Evolutionary conservation across 495 filamentous ascomycete species (phyloP), one percentile per base, ranked within the genome.

Genomic region (Hypoxylon lienhwacheense): DNA sequence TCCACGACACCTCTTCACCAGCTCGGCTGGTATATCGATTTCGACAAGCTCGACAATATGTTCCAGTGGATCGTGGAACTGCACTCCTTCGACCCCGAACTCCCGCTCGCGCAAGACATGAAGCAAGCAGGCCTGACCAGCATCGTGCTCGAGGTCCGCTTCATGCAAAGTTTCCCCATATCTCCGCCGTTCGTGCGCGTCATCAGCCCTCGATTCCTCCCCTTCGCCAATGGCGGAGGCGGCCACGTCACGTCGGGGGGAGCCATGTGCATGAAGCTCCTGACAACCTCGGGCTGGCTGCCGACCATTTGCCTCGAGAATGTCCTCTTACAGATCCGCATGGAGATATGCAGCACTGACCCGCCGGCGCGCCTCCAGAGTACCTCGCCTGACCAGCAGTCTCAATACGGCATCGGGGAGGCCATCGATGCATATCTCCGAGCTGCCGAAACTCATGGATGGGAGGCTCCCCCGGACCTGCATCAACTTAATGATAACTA

Each of bases 1-100:
- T 49, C 81, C 7, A 71, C 62, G 24, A 80, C 79, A 6, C 79
- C 84, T 1, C 70, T 85, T 4, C 78, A 87, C 53, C 80, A 89
- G 53, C 78, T 96, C 0, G 91, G 91, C 11, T 97, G 91, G 89
- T 91, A 90, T 65, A 82, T 96, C 50, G 77, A 93, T 58, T 68
- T 73, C 17, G 71, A 73, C 7, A 48, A 63, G 4, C 43, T 79
- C 20, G 64, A 53, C 19, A 96, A 91, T 63, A 73, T 92, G 29
- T 97, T 91, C 65, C 91, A 96, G 67, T 96, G 91, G 90, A 91
- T 96, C 55, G 84, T 96, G 2, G 88, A 96, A 66, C 70, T 97
- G 0, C 91, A 97, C 67, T 88, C 83, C 39, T 96, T 97, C 61
- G 85, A 90, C 8, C 60, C 73, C 0, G 49, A 64, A 1, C 73